phyloP scores from a whole-genome alignment of 768 basidiomycete species.

The Lentinula boryana region DNA sequence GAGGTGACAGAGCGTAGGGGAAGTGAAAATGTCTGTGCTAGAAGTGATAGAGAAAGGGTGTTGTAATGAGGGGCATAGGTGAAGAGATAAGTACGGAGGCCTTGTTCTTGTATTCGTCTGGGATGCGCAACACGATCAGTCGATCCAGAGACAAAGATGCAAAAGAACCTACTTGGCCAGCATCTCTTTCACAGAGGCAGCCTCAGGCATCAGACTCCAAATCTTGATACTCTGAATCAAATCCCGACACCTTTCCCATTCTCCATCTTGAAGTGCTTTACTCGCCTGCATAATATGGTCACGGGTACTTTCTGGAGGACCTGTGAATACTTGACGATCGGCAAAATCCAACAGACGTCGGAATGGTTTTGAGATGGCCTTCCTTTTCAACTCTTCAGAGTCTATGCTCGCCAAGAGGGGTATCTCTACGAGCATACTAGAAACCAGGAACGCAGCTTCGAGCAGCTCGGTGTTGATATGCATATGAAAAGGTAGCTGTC shows the following conservation, averaged over 20 bases:
- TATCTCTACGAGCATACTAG: slow-evolving; percentile 98
- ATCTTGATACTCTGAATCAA: slow-evolving; percentile 95
- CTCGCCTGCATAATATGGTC: slow-evolving; percentile 99
- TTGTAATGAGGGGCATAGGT: slow-evolving; percentile 95
- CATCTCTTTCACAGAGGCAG: slow-evolving; percentile 86
- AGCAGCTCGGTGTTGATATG: slow-evolving; percentile 98
- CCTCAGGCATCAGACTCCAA: slow-evolving; percentile 95
- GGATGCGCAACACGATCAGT: slow-evolving; percentile 6
- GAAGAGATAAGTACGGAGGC: slow-evolving; percentile 93
- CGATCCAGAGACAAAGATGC: background rate
- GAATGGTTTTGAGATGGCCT: slow-evolving; percentile 95
- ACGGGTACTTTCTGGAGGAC: slow-evolving; percentile 95
- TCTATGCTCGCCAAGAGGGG: slow-evolving; percentile 92
- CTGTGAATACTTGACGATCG: slow-evolving; percentile 95
- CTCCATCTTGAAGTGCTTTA: slow-evolving; percentile 92
- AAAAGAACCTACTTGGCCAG: slow-evolving; percentile 65
- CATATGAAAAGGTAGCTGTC: slow-evolving; percentile 98
- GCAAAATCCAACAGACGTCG: slow-evolving; percentile 92
- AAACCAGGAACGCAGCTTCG: slow-evolving; percentile 96
- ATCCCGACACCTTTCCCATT: slow-evolving; percentile 95
- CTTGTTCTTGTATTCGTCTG: slow-evolving; percentile 98
- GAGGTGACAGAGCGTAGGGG: slow-evolving; percentile 79
- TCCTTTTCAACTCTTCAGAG: slow-evolving; percentile 89
- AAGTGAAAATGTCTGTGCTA: slow-evolving; percentile 85
- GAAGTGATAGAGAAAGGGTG: slow-evolving; percentile 81